Conservation (phyloP, 1,139 yeast genomes). For the Yamadazyma kanchanaburiensis region DNA sequence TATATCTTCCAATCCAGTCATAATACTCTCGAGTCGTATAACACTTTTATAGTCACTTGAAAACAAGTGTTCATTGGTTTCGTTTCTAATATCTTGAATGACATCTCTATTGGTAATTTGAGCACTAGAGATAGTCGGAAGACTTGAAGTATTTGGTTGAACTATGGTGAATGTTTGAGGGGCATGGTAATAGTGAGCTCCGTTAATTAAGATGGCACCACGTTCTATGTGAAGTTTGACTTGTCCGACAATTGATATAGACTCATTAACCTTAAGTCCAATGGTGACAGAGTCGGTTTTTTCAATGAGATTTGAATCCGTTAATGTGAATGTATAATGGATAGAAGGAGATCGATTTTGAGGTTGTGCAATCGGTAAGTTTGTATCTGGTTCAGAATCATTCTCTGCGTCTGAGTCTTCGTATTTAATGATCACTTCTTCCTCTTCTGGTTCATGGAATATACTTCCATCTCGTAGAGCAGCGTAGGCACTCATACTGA, state of each 20-base stretch:
- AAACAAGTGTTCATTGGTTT: constrained; percentile 31
- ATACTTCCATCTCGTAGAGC: constrained; percentile 29
- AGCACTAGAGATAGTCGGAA: constrained; percentile 40
- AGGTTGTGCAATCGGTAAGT: too few relatives aligned
- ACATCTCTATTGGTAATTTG: constrained; percentile 30
- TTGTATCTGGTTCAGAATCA: constrained; percentile 3
- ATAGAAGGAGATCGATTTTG: too few relatives aligned
- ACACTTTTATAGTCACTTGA: constrained; percentile 41
- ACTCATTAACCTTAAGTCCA: constrained; percentile 47
- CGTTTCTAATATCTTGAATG: constrained; percentile 16
- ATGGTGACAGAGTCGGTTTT: constrained; percentile 32
- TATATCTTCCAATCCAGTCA: constrained; percentile 46
- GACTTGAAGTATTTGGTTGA: constrained; percentile 33
- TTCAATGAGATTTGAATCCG: constrained; percentile 18
- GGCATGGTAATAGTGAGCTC: constrained; percentile 42
- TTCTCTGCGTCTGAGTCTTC: constrained; percentile 24
- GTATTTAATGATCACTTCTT: constrained; percentile 18
- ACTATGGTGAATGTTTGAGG: constrained; percentile 28
- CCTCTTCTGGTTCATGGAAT: constrained; percentile 10
- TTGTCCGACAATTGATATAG: constrained; percentile 57
- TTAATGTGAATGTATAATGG: too few relatives aligned
- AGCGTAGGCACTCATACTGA: constrained; percentile 53
- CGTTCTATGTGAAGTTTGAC: constrained; percentile 48
- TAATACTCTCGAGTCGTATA: constrained; percentile 31
- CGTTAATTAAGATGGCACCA: constrained; percentile 61